Base-by-base conservation (phyloP, 2,329 filamentous ascomycete species). In the Saccharata proteae region DNA sequence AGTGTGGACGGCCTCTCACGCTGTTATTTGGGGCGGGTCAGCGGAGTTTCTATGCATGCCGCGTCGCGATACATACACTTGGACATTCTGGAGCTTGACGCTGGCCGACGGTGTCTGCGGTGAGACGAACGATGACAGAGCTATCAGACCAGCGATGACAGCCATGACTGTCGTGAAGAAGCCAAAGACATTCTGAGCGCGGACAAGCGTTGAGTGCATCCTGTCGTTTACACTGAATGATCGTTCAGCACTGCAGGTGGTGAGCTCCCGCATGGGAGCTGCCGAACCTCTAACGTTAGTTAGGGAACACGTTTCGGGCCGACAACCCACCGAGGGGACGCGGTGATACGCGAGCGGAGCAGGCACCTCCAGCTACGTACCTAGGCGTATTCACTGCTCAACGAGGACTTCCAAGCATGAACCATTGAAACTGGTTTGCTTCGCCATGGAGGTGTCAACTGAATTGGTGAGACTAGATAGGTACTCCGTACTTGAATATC, bases 91-190 rank as follows among this genome's bases (percentile, higher is more conserved):
- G 27, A 83, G 59, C 41, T 69, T 62, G 36, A 93, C 62, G 33
- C 57, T 67, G 9, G 73, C 74, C 27, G 59, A 71, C 0, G 84
- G 83, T 5, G 69, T 69, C 41, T 84, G 78, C 4, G 78, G 72
- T 37, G 65, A 65, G 46, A 78, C 59, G 46, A 93, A 57, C 47
- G 86, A 83, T 22, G 84, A 86, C 30, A 80, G 64, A 28, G 88
- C 86, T 45, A 94, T 82, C 36, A 92, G 62, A 33, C 70, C 72
- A 31, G 76, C 86, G 33, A 94, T 71, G 36, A 73, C 72, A 51
- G 93, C 90, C 35, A 80, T 79, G 41, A 94, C 85, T 16, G 85
- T 92, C 12, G 90, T 96, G 68, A 96, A 94, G 74, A 93, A 94
- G 58, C 90, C 85, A 56, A 98, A 98, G 55, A 85, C 78, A 62